These are phyloP conservation scores for Cladosporium oxysporum DNA, from an alignment of 2,329 filamentous ascomycete genomes.

Conservation along the genomic window DNA sequence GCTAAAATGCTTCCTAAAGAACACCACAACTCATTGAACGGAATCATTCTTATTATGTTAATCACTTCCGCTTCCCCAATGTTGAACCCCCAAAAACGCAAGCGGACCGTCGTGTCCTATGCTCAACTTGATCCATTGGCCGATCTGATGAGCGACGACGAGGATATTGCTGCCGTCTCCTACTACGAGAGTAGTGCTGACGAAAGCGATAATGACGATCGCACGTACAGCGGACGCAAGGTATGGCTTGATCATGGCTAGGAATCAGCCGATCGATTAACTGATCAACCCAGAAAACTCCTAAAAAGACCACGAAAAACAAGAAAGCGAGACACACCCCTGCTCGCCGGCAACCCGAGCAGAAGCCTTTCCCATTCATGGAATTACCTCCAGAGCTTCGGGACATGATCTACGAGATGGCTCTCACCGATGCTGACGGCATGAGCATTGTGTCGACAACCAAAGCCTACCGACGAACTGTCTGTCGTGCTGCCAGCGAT, in stretches of 20 bases:
- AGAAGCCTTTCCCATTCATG: slow-evolving; percentile 32
- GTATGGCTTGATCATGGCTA: background rate
- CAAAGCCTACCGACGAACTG: slow-evolving; percentile 28
- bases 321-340: slow-evolving; percentile 22
- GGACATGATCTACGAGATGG: slow-evolving; percentile 35
- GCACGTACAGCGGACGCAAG: background rate
- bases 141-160: background rate
- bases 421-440: slow-evolving; percentile 28
- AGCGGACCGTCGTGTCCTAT: slow-evolving; percentile 7
- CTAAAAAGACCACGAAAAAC: slow-evolving; percentile 16
- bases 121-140: background rate
- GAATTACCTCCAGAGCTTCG: slow-evolving; percentile 29
- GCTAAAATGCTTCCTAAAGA: background rate
- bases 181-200: background rate
- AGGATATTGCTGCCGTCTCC: background rate
- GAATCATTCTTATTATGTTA: background rate
- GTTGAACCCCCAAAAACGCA: background rate
- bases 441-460: slow-evolving; percentile 26
- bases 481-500: slow-evolving; percentile 24
- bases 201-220: slow-evolving; percentile 7
- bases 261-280: background rate
- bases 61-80: background rate
- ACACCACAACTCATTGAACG: background rate
- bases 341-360: slow-evolving; percentile 19
- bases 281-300: slow-evolving; percentile 1